phyloP scores from a whole-genome alignment of 306 rosid genomes.

The Cicer judaicum region DNA sequence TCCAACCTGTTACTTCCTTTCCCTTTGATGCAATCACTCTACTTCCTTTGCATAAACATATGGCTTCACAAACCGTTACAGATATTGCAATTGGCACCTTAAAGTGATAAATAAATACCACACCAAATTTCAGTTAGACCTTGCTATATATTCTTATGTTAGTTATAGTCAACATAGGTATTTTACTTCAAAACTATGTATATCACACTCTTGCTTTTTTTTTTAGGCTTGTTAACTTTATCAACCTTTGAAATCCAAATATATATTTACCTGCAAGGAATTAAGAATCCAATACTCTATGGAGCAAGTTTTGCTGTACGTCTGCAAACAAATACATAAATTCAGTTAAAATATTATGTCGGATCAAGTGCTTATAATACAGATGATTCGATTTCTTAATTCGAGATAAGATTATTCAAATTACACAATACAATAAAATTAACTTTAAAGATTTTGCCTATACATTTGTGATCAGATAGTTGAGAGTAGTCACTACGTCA shows the following conservation, averaged over 20 bases:
- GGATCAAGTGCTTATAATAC: background rate
- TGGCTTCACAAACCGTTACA: conserved; percentile 71
- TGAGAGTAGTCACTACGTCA: too few species aligned
- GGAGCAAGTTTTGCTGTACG: conserved; percentile 75
- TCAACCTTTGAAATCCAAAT: background rate
- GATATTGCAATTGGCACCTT: conserved; percentile 78
- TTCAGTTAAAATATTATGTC: background rate
- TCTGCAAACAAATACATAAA: conserved; percentile 56
- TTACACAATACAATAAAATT: too few species aligned
- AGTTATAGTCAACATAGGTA: conserved; percentile 6
- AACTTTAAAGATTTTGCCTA: too few species aligned
- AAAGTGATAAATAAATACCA: conserved; percentile 37
- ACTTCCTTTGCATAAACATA: conserved; percentile 68
- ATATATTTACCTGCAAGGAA: conserved; percentile 67
- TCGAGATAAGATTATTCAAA: too few species aligned
- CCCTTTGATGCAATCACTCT: conserved; percentile 82
- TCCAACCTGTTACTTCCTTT: conserved; percentile 76
- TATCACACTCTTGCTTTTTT: background rate
- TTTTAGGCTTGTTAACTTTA: conserved; percentile 10
- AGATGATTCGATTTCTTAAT: too few species aligned
- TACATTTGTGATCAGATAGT: too few species aligned
- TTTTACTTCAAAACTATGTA: background rate
- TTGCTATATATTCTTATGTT: background rate
- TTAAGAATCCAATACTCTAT: conserved; percentile 72
- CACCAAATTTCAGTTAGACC: conserved; percentile 34